phyloP scores from a whole-genome alignment of 768 basidiomycete genomes.

The Stropharia rugosoannulata region DNA sequence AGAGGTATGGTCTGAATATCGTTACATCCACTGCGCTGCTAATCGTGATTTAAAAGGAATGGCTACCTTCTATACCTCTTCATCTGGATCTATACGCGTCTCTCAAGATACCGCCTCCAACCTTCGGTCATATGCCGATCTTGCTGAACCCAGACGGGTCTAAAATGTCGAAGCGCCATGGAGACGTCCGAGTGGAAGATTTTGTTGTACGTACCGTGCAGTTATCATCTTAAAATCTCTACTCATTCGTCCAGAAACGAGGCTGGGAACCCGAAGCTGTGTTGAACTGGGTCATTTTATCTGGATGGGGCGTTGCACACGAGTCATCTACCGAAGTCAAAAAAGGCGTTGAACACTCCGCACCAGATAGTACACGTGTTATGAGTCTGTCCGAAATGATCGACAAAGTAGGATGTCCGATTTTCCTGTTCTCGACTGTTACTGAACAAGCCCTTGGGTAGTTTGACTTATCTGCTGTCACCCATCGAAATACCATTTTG shows the following conservation, averaged over 20 bases:
- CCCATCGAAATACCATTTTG: constrained; percentile 81
- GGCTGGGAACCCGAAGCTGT: constrained; percentile 92
- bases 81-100: constrained; percentile 84
- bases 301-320: constrained; percentile 83
- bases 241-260: constrained; percentile 47
- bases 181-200: constrained; percentile 83
- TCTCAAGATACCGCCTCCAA: constrained; percentile 67
- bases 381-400: constrained; percentile 67
- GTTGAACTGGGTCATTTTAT: constrained; percentile 90
- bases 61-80: neutral
- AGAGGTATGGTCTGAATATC: constrained; percentile 52
- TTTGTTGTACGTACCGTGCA: constrained; percentile 63
- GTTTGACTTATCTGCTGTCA: constrained; percentile 79
- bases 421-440: neutral
- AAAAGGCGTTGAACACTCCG: constrained; percentile 26
- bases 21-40: neutral
- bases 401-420: constrained; percentile 42
- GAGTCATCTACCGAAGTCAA: constrained; percentile 14
- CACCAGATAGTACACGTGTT: constrained; percentile 65
- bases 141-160: constrained; percentile 86
- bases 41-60: neutral
- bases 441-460: constrained; percentile 21
- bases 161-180: constrained; percentile 94
- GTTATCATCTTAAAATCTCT: neutral
- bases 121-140: constrained; percentile 90